These are phyloP conservation scores for Holtermanniella nyarrowii DNA, from an alignment of 768 basidiomycete species.

Conservation along the genomic window DNA sequence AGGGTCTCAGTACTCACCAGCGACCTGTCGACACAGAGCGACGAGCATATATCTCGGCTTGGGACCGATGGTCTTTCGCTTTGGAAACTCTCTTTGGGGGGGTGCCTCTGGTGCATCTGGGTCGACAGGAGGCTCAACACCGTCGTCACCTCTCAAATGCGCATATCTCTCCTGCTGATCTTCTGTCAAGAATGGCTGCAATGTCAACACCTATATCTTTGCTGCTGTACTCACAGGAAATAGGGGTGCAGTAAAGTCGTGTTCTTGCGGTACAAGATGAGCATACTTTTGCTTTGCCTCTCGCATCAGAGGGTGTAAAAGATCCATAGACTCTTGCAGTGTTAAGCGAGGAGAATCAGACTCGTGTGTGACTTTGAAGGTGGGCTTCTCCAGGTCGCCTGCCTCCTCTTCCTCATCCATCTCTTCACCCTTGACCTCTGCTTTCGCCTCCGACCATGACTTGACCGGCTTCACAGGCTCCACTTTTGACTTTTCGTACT, in stretches of 20 bases:
- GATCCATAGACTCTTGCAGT: slow-evolving; percentile 22
- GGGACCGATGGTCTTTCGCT: background rate
- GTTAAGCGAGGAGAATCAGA: background rate
- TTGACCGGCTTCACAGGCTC: background rate
- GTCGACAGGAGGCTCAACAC: slow-evolving; percentile 4
- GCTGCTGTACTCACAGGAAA: slow-evolving; percentile 8
- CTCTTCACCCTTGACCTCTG: background rate
- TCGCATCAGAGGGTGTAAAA: slow-evolving; percentile 15
- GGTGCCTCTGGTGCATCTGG: background rate
- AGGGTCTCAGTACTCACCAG: slow-evolving; percentile 16
- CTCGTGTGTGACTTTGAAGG: background rate
- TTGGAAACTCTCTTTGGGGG: slow-evolving; percentile 12
- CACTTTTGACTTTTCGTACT: background rate
- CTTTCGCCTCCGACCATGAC: background rate
- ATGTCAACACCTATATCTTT: background rate
- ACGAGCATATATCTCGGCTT: slow-evolving; percentile 24
- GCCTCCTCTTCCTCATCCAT: background rate
- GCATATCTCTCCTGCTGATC: slow-evolving; percentile 19
- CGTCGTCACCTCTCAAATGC: slow-evolving; percentile 20
- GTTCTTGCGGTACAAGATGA: slow-evolving; percentile 20
- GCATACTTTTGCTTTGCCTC: slow-evolving; percentile 15
- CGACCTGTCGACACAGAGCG: slow-evolving; percentile 32
- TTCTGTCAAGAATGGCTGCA: slow-evolving; percentile 18
- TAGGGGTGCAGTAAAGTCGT: slow-evolving; percentile 25
- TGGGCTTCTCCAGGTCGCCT: background rate